Conservation (phyloP, 2,329 filamentous ascomycete genomes). For the Didymella segeticola region DNA sequence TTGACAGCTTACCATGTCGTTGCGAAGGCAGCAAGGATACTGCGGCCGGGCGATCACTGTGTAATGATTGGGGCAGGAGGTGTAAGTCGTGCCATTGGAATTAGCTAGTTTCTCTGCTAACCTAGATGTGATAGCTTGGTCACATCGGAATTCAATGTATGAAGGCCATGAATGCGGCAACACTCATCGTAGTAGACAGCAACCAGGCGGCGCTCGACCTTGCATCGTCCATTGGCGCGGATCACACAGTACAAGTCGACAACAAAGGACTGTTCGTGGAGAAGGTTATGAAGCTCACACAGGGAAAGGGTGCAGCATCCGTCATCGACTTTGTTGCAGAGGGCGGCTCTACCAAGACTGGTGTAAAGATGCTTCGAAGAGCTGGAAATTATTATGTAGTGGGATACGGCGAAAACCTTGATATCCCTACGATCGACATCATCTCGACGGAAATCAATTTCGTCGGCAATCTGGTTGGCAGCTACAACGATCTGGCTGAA, state of each 20-base stretch:
- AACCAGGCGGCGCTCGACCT: constrained; percentile 7
- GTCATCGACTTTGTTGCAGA: constrained; percentile 10
- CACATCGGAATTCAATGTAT: constrained; percentile 12
- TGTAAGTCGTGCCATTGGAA: neutral
- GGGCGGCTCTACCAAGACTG: constrained; percentile 8
- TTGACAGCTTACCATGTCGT: constrained; percentile 8
- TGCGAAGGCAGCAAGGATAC: constrained; percentile 3
- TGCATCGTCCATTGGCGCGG: constrained; percentile 6
- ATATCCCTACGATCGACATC: constrained; percentile 8
- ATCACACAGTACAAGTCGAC: constrained; percentile 3
- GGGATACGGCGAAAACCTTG: constrained; percentile 8
- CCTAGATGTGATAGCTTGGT: neutral
- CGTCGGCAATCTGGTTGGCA: constrained; percentile 7
- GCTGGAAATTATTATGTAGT: constrained; percentile 9
- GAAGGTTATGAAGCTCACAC: constrained; percentile 1
- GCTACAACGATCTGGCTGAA: constrained; percentile 11
- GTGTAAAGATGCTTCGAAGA: constrained; percentile 9
- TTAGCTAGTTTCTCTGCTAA: neutral
- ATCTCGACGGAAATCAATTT: constrained; percentile 12
- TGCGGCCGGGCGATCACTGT: constrained; percentile 7
- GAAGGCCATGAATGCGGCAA: constrained; percentile 11
- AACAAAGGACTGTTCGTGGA: neutral
- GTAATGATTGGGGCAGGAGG: constrained; percentile 8
- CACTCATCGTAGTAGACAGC: constrained; percentile 3
- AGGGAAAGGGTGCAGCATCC: constrained; percentile 4